A percentile compares a stretch with the other conserved stretches of the same genome.
Conservation (phyloP, 352 stramenopile genomes). For the Globisporangium paroecandrum region DNA sequence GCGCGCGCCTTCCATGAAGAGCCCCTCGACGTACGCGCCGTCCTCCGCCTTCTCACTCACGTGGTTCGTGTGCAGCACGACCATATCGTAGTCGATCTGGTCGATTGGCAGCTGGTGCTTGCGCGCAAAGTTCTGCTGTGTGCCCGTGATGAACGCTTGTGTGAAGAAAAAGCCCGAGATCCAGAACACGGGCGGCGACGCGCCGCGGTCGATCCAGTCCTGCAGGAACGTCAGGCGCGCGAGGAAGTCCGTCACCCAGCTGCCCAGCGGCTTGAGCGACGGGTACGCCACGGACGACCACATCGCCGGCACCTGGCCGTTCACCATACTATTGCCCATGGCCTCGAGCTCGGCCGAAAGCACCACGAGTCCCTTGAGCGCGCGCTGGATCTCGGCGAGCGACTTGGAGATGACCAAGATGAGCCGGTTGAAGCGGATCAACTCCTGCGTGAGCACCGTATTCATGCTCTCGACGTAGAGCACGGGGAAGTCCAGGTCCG, state of each 20-base stretch:
- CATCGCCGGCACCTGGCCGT: slow-evolving; percentile 82
- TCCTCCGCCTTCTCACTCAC: slow-evolving; percentile 67
- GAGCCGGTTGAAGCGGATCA: slow-evolving; percentile 90
- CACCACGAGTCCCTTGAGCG: slow-evolving; percentile 91
- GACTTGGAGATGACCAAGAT: slow-evolving; percentile 71
- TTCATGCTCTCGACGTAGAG: slow-evolving; percentile 88
- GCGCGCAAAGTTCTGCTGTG: slow-evolving; percentile 91
- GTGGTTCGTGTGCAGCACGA: slow-evolving; percentile 54
- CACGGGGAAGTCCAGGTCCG: slow-evolving; percentile 81
- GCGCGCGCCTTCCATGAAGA: slow-evolving; percentile 88
- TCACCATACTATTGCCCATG: slow-evolving; percentile 93
- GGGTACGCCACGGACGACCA: slow-evolving; percentile 88
- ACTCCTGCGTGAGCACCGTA: slow-evolving; percentile 87
- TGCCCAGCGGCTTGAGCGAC: slow-evolving; percentile 90
- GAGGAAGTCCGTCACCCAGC: slow-evolving; percentile 91
- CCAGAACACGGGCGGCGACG: slow-evolving; percentile 88
- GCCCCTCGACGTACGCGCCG: slow-evolving; percentile 83
- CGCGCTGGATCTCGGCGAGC: slow-evolving; percentile 88
- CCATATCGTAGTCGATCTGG: slow-evolving; percentile 88
- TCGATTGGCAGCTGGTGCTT: slow-evolving; percentile 91
- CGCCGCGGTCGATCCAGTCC: slow-evolving; percentile 75
- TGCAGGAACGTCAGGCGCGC: slow-evolving; percentile 77
- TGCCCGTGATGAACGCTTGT: slow-evolving; percentile 93
- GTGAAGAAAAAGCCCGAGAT: slow-evolving; percentile 95
- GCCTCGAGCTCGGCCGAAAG: slow-evolving; percentile 90